These are phyloP conservation scores for Lanzia echinophila DNA, from an alignment of 2,329 filamentous ascomycete species.

Conservation along the genomic window DNA sequence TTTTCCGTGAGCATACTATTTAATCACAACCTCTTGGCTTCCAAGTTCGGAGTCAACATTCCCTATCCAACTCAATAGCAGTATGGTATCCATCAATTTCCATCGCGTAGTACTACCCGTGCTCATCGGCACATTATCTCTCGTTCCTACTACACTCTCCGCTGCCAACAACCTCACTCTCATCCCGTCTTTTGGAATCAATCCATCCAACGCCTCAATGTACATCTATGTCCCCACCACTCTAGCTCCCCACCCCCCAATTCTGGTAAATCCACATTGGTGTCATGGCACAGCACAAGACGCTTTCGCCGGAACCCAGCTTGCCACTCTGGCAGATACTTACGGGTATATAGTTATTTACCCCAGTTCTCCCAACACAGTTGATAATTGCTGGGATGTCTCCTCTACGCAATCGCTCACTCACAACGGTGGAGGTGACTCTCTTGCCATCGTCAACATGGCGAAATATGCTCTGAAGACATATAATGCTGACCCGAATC, in stretches of 20 bases:
- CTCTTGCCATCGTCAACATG: slow-evolving; percentile 52
- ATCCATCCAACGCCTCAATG: slow-evolving; percentile 22
- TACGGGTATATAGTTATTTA: slow-evolving; percentile 57
- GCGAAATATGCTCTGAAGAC: slow-evolving; percentile 46
- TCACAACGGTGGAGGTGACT: slow-evolving; percentile 51
- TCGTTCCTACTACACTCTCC: not conserved
- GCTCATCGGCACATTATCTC: not conserved
- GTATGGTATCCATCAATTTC: not conserved
- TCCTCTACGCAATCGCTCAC: slow-evolving; percentile 41
- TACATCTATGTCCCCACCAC: slow-evolving; percentile 24
- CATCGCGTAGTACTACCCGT: not conserved
- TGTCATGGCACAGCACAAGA: slow-evolving; percentile 37
- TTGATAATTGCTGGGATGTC: slow-evolving; percentile 54
- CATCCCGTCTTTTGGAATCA: slow-evolving; percentile 18
- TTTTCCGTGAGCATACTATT: not conserved
- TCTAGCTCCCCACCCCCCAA: slow-evolving; percentile 15
- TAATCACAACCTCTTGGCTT: too few species aligned
- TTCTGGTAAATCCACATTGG: slow-evolving; percentile 26
- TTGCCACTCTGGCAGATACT: slow-evolving; percentile 44
- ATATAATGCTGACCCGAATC: slow-evolving; percentile 44
- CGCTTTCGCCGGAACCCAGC: slow-evolving; percentile 33
- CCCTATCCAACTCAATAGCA: not conserved
- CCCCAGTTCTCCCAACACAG: slow-evolving; percentile 43
- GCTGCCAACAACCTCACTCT: slow-evolving; percentile 5
- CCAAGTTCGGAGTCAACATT: not conserved